Conservation (phyloP, 1,284 basidiomycete genomes). For the Sporisorium scitamineum region DNA sequence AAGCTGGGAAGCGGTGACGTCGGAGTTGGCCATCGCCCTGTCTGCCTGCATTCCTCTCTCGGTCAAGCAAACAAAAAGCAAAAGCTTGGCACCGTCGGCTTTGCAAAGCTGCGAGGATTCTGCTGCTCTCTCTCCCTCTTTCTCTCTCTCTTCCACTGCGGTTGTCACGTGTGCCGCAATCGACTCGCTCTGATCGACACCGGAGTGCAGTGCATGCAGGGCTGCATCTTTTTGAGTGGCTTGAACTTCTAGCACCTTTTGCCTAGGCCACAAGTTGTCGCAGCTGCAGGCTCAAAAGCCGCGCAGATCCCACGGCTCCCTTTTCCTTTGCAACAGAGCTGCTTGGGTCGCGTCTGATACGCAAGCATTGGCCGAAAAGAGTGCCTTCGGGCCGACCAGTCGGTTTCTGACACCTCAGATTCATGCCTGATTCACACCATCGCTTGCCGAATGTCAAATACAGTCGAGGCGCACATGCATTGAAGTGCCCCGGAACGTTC, state of each 20-base stretch:
- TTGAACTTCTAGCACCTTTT: no score
- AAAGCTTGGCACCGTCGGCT: background rate
- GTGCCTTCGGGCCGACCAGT: background rate
- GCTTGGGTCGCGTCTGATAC: background rate
- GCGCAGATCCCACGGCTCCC: background rate
- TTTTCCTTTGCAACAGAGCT: background rate
- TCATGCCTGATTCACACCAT: background rate
- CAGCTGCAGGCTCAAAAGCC: no score
- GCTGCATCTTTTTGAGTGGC: no score
- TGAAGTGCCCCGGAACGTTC: background rate
- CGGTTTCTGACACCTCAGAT: background rate
- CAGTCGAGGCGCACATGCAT: background rate
- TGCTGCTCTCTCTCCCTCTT: no score
- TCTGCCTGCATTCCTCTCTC: background rate
- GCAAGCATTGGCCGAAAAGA: background rate
- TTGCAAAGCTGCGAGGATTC: background rate
- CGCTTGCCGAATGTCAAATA: slow-evolving; percentile 4
- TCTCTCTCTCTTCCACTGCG: no score
- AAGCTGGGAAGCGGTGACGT: background rate
- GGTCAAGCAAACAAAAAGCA: background rate
- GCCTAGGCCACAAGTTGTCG: no score
- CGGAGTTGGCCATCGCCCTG: background rate
- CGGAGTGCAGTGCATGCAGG: no score
- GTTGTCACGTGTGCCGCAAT: background rate
- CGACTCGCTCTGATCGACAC: background rate